Percentiles rank a stretch among this genome's conserved stretches.
These are phyloP conservation scores for Neoscytalidium dimidiatum DNA, from an alignment of 2,329 filamentous ascomycete genomes.

Conservation along the genomic window DNA sequence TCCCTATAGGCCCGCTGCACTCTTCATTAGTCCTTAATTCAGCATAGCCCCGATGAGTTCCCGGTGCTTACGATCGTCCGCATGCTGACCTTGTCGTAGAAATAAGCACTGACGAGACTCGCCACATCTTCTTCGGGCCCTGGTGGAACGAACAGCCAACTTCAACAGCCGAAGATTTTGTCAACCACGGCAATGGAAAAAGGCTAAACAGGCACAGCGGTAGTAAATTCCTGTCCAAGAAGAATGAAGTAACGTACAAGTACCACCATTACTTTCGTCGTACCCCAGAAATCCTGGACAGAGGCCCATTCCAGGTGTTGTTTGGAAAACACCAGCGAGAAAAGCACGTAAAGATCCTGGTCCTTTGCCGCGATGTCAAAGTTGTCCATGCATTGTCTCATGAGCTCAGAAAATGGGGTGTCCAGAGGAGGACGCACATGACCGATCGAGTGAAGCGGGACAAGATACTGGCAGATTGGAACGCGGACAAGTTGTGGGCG, in stretches of 20 bases:
- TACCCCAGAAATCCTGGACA: not conserved
- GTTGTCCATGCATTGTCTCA: not conserved
- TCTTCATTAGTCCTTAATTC: not conserved
- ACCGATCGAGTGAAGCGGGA: not conserved
- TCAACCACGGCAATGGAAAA: no score
- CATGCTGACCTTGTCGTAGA: not conserved
- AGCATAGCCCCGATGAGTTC: no score
- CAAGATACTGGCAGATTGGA: not conserved
- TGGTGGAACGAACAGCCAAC: not conserved
- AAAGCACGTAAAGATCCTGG: not conserved
- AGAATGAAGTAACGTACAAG: not conserved
- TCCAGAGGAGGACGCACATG: not conserved
- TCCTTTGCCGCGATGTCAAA: not conserved
- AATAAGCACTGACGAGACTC: not conserved
- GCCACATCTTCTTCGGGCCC: not conserved
- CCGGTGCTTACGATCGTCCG: not conserved
- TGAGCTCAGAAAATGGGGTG: not conserved
- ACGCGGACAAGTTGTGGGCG: not conserved
- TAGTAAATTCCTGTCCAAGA: not conserved
- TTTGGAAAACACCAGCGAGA: not conserved
- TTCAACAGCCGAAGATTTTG: not conserved
- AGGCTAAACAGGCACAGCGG: not conserved
- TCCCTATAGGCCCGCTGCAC: no score
- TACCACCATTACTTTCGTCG: not conserved
- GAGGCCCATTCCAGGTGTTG: no score